phyloP scores from a whole-genome alignment of 1,284 basidiomycete genomes.

The Phylloboletellus chloephorus region DNA sequence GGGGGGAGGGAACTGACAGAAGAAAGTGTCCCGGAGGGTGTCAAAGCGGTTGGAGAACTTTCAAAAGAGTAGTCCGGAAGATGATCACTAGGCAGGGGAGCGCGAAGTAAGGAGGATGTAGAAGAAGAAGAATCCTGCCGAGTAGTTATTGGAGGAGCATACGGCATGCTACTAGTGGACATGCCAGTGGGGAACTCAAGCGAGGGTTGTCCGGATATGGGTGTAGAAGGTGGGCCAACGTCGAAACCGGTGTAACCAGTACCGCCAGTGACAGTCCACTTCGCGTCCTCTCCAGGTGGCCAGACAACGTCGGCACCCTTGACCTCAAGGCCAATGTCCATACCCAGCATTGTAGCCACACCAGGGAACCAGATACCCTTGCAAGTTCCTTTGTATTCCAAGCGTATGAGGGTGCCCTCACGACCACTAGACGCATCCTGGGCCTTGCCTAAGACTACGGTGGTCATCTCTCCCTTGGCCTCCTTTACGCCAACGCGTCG shows the following conservation, averaged over 20 bases:
- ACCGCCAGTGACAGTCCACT: conserved; percentile 61
- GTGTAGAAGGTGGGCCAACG: conserved; percentile 37
- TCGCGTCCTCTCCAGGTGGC: conserved; percentile 44
- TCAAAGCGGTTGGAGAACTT: conserved; percentile 45
- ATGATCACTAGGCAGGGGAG: conserved; percentile 58
- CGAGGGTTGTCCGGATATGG: conserved; percentile 42
- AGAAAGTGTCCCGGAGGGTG: conserved; percentile 48
- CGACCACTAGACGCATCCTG: conserved; percentile 34
- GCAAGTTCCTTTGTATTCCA: conserved; percentile 69
- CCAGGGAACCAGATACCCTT: conserved; percentile 74
- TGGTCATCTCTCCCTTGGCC: conserved; percentile 60
- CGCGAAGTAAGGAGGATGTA: conserved; percentile 60
- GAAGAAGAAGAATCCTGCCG: conserved; percentile 43
- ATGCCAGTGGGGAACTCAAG: conserved; percentile 38
- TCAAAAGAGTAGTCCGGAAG: conserved; percentile 72
- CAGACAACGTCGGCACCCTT: conserved; percentile 63
- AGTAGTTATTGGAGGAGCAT: conserved; percentile 28
- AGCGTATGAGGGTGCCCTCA: conserved; percentile 60
- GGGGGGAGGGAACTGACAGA: conserved; percentile 51
- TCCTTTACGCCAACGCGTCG: conserved; percentile 62
- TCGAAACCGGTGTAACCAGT: conserved; percentile 66
- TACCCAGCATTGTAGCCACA: conserved; percentile 72
- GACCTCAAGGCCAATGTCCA: conserved; percentile 65
- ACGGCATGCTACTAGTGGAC: conserved; percentile 21
- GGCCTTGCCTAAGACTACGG: conserved; percentile 49